phyloP scores from a whole-genome alignment of 1,284 basidiomycete species.

The Hypsizygus ulmarius region DNA sequence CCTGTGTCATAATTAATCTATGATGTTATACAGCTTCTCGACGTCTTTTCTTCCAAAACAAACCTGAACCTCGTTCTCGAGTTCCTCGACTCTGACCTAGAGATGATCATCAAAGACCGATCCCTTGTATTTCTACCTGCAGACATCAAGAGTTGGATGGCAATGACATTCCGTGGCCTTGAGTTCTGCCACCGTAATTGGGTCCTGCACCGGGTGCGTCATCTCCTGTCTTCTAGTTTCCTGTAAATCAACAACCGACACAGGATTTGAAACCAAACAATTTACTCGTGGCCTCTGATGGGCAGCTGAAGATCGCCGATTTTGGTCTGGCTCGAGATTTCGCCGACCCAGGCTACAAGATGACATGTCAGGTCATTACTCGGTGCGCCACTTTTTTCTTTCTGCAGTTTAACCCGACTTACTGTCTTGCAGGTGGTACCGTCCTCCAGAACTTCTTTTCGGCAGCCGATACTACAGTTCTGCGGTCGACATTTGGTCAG shows the following conservation, averaged over 20 bases:
- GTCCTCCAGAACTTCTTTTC: slow-evolving; percentile 91
- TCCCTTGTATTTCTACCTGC: slow-evolving; percentile 89
- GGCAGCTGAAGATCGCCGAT: slow-evolving; percentile 96
- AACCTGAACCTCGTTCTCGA: slow-evolving; percentile 98
- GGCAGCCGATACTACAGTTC: slow-evolving; percentile 87
- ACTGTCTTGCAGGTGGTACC: slow-evolving; percentile 78
- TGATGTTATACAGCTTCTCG: slow-evolving; percentile 67
- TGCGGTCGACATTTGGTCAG: slow-evolving; percentile 91
- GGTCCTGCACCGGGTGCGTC: slow-evolving; percentile 84
- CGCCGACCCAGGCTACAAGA: slow-evolving; percentile 88
- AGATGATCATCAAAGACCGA: slow-evolving; percentile 95
- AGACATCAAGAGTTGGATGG: slow-evolving; percentile 99
- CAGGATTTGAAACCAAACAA: slow-evolving; percentile 99
- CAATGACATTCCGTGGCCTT: slow-evolving; percentile 94
- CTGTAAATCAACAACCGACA: slow-evolving; percentile 1
- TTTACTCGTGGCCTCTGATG: slow-evolving; percentile 88
- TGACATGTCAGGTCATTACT: slow-evolving; percentile 99
- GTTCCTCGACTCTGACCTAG: slow-evolving; percentile 96
- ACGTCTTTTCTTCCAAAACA: slow-evolving; percentile 95
- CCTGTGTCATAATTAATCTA: not conserved
- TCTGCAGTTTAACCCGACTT: slow-evolving; percentile 1
- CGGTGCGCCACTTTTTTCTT: slow-evolving; percentile 45
- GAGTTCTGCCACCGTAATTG: slow-evolving; percentile 97
- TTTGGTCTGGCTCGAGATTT: slow-evolving; percentile 98
- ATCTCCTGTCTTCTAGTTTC: slow-evolving; percentile 1